Evolutionary conservation across 257 asterid genomes (phyloP).

Genomic region (Jaltomata sinuosa): DNA sequence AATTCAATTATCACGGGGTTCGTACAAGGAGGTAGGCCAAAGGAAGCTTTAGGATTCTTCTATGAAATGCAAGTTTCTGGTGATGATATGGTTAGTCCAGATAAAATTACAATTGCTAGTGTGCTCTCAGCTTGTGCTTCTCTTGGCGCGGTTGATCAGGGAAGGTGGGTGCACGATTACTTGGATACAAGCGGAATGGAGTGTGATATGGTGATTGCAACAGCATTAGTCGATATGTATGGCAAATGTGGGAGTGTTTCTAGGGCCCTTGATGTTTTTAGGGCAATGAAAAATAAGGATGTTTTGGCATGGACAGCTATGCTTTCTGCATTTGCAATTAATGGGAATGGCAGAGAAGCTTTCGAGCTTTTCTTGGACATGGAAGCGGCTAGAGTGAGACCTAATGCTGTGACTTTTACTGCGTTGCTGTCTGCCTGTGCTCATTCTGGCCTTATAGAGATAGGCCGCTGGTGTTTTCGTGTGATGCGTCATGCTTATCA

Average conservation of each 20-base stretch:
- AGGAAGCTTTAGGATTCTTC: slow-evolving; percentile 56
- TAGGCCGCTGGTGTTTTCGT: slow-evolving; percentile 45
- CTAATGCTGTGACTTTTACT: slow-evolving; percentile 58
- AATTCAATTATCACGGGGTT: slow-evolving; percentile 76
- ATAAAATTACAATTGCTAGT: slow-evolving; percentile 64
- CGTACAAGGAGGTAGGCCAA: slow-evolving; percentile 65
- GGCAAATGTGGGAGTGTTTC: slow-evolving; percentile 64
- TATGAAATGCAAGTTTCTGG: slow-evolving; percentile 49
- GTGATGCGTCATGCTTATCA: slow-evolving; percentile 30
- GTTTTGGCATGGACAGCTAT: slow-evolving; percentile 74
- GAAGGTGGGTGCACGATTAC: slow-evolving; percentile 63
- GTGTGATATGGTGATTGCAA: slow-evolving; percentile 67
- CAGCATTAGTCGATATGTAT: slow-evolving; percentile 79
- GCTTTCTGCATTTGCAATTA: slow-evolving; percentile 62
- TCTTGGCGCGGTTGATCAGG: slow-evolving; percentile 69
- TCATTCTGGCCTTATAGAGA: slow-evolving; percentile 60
- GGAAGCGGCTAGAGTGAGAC: slow-evolving; percentile 43
- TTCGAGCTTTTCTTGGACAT: slow-evolving; percentile 46
- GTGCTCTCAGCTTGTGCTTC: slow-evolving; percentile 75
- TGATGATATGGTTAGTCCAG: slow-evolving; percentile 33
- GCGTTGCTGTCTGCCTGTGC: slow-evolving; percentile 59
- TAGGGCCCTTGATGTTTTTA: slow-evolving; percentile 47
- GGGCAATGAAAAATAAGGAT: slow-evolving; percentile 47
- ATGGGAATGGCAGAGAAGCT: slow-evolving; percentile 51
- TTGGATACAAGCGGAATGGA: slow-evolving; percentile 44